Conservation (phyloP, 192 early-diverging fungal species). For the Mortierella hygrophila region DNA sequence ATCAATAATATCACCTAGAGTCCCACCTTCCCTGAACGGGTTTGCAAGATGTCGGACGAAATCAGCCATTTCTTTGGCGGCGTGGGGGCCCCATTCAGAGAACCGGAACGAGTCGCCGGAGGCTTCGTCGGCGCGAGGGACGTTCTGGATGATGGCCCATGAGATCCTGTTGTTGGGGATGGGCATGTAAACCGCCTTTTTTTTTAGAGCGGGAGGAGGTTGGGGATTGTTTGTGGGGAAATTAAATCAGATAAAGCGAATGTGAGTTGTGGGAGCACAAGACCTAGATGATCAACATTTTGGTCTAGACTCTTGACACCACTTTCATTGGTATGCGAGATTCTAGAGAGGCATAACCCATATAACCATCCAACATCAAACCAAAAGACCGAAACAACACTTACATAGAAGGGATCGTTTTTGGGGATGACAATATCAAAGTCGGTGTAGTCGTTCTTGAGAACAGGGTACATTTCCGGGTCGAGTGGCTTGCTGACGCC, state of each 20-base stretch:
- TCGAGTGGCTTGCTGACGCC: conserved; percentile 17
- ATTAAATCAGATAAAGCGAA: not conserved
- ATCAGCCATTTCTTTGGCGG: conserved; percentile 27
- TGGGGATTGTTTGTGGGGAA: too few species aligned
- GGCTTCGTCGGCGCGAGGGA: conserved; percentile 4
- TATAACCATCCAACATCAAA: not conserved
- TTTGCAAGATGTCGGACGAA: conserved; percentile 9
- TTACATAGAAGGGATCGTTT: conserved; percentile 33
- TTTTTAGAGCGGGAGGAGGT: too few species aligned
- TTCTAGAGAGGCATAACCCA: not conserved
- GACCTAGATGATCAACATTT: too few species aligned
- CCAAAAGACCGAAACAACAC: not conserved
- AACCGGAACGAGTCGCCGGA: conserved; percentile 24
- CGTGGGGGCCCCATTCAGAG: conserved; percentile 18
- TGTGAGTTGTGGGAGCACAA: too few species aligned
- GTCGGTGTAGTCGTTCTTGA: conserved; percentile 16
- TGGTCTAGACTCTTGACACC: not conserved
- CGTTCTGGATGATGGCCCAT: conserved; percentile 30
- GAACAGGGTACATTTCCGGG: conserved; percentile 23
- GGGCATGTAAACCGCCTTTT: conserved; percentile 30
- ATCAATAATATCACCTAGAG: conserved; percentile 46
- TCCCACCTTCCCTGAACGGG: conserved; percentile 6
- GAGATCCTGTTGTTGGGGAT: conserved; percentile 16
- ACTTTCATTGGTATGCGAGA: not conserved
- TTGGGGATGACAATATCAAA: conserved; percentile 37